Base-by-base conservation (phyloP, 495 filamentous ascomycete species). In the Hypoxylon lenormandii region DNA sequence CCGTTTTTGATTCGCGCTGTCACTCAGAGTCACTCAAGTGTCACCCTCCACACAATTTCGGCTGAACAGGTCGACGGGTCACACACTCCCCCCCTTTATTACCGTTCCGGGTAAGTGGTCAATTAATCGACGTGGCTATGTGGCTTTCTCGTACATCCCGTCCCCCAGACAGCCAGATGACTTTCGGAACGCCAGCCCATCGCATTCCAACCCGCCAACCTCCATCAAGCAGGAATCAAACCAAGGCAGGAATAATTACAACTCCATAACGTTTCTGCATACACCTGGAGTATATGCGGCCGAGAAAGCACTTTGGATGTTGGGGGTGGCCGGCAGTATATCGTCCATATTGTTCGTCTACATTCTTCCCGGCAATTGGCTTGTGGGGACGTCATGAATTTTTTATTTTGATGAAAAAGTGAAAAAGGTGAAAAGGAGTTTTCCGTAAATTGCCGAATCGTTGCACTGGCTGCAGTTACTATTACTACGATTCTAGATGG, bases 351-450 rank as follows among this genome's bases (percentile, higher is more conserved):
- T 33, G 30, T 11, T 33, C 30, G 30, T 7, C n/a, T n/a, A n/a
- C n/a, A n/a, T n/a, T n/a, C n/a, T n/a, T n/a, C n/a, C n/a, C 61
- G 68, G 68, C 68, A 70, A 38, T 70, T 70, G n/a, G 43, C 59
- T 26, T 53, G 15, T 46, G 15, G 18, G 54, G 50, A 69, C 54
- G 66, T 60, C 60, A 69, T 60, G 66, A 18, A 10, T 49, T 19
- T 18, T 45, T 60, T 18, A 48, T 54, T 45, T 23, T 43, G 52
- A 28, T 55, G 11, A 19, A 50, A 19, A n/a, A n/a, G n/a, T n/a
- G n/a, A n/a, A n/a, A n/a, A n/a, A n/a, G n/a, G n/a, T n/a, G n/a
- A n/a, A n/a, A n/a, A n/a, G n/a, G 13, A 15, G 33, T 38, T 56
- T 43, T 57, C 50, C 68, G 62, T 47, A 28, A 70, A 65, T 26